A percentile compares a stretch with the other conserved stretches of the same genome.
These are phyloP conservation scores for Candida oleophila DNA, from an alignment of 805 yeast genomes.

Conservation along the genomic window DNA sequence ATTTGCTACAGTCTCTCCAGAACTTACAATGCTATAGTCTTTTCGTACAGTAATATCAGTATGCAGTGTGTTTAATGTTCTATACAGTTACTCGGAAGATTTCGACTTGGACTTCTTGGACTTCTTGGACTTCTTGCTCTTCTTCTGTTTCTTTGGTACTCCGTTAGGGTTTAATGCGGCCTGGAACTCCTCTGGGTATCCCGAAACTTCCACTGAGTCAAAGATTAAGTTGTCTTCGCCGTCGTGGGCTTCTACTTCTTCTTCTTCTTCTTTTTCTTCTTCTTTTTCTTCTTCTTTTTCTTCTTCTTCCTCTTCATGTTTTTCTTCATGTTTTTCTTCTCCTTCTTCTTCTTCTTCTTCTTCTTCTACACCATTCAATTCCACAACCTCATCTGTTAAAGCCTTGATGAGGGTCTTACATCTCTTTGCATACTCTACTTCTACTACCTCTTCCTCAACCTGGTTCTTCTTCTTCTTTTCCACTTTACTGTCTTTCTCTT, in stretches of 20 bases:
- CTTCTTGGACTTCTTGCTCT: conserved; percentile 9
- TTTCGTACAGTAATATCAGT: too few relatives aligned
- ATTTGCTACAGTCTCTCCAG: too few relatives aligned
- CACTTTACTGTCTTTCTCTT: conserved; percentile 11
- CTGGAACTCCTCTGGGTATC: conserved; percentile 24
- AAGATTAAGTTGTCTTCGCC: conserved; percentile 31
- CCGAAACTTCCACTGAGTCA: conserved; percentile 44
- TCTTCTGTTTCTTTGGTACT: conserved; percentile 3
- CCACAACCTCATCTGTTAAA: conserved; percentile 41
- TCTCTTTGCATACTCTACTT: conserved; percentile 39
- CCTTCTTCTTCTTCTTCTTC: conserved; percentile 9
- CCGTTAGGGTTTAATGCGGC: conserved; percentile 8
- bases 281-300: conserved; percentile 10
- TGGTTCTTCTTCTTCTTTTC: conserved; percentile 5
- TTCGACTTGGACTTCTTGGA: conserved; percentile 7
- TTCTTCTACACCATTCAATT: conserved; percentile 28
- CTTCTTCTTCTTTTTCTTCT: conserved; percentile 5
- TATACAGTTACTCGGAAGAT: too few relatives aligned
- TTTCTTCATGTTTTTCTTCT: conserved; percentile 11
- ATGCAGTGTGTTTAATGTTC: too few relatives aligned
- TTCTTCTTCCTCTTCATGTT: conserved; percentile 10
- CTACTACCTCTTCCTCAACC: conserved; percentile 18
- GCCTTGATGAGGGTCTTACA: conserved; percentile 36
- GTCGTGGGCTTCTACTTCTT: conserved; percentile 7
- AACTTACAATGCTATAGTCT: too few relatives aligned